Evolutionary conservation across 2,329 filamentous ascomycete genomes (phyloP).

Genomic region (Fusarium ramigenum): DNA sequence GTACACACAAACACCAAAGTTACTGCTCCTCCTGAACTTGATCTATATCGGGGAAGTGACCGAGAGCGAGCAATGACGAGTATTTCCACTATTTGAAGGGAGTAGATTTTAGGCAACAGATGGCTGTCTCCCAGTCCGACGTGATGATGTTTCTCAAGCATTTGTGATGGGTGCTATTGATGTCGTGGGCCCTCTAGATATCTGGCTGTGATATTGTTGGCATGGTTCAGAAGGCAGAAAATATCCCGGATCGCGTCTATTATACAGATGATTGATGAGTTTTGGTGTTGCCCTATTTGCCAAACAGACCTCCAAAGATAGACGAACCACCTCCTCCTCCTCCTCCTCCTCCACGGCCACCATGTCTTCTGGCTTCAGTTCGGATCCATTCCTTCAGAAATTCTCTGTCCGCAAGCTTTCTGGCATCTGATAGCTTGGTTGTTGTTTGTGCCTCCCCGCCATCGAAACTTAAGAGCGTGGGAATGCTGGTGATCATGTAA

Average conservation of each 20-base stretch:
- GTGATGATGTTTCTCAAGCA: background rate
- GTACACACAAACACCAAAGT: background rate
- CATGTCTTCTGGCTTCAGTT: constrained; percentile 59
- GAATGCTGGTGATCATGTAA: constrained; percentile 68
- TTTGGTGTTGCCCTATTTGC: constrained; percentile 45
- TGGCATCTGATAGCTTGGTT: constrained; percentile 61
- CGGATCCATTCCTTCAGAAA: constrained; percentile 65
- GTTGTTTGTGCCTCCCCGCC: constrained; percentile 60
- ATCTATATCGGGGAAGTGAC: no score
- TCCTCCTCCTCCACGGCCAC: constrained; percentile 54
- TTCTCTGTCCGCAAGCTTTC: constrained; percentile 57
- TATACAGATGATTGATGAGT: background rate
- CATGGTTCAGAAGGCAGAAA: background rate
- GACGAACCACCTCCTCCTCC: constrained; percentile 48
- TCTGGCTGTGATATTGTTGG: background rate
- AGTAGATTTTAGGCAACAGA: background rate
- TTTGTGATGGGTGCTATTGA: background rate
- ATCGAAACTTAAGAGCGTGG: constrained; percentile 67
- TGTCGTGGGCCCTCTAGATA: no score
- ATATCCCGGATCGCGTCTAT: background rate
- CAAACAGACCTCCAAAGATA: constrained; percentile 54
- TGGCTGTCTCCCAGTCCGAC: background rate
- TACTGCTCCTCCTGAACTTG: background rate
- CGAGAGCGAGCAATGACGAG: background rate
- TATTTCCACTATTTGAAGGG: background rate